Base-by-base conservation (phyloP, 805 yeast genomes). In the Teunomyces cretensis region DNA sequence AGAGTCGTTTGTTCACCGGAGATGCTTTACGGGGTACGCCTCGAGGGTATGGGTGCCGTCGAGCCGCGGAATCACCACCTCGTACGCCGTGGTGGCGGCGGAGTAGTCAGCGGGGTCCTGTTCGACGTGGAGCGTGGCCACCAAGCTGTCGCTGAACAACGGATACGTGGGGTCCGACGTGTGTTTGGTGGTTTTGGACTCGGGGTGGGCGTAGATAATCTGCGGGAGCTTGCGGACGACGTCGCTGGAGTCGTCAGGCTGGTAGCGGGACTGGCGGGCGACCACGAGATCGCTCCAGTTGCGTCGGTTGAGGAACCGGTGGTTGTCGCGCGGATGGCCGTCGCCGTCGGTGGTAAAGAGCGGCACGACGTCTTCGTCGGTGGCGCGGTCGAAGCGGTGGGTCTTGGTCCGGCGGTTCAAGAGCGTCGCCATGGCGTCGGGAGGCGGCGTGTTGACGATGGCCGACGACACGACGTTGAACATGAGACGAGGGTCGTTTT, bases 381-480 rank as follows among this genome's bases (percentile, higher is more conserved):
- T 83, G 31, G 72, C 61, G 33, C 56, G 62, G 57, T 79, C 86
- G 53, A 83, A 84, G 49, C 77, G 83, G 64, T 91, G 97, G 16
- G 79, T 68, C 43, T 75, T 76, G 11, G 87, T 75, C 54, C 96
- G 73, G 54, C 75, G 80, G 62, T 86, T 76, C 53, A 92, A 68
- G 51, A 92, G 70, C 5, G 70, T 67, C 0, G 96, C 94, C 86
- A 92, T 86, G 6, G 84, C 83, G 59, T 82, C 80, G 1, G 97
- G 96, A 2, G 98, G 98, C 9, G 99, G 96, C 0, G 94, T 82
- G 62, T 92, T 92, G 24, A 86, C 82, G 46, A 92, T 89, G 2
- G 98, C 98, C 13, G 96, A 88, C 6, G 94, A 83, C 37, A 89
- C 84, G 36, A 94, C 80, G 60, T 92, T 92, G 64, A 88, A 78